Base-by-base conservation (phyloP, 139 green algal species). In the Volvox africanus region DNA sequence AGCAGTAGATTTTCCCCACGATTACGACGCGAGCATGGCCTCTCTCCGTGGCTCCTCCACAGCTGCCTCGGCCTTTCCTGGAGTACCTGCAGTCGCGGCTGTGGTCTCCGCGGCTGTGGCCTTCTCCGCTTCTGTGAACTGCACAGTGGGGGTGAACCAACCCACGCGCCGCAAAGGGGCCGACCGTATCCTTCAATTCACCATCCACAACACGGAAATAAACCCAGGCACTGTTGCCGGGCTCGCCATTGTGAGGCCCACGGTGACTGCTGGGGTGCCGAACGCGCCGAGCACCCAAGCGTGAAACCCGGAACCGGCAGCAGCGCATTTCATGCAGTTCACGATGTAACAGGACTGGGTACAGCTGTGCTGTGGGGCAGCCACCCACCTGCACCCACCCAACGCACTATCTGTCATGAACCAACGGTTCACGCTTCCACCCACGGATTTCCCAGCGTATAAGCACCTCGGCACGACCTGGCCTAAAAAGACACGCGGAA, bases 51-150 rank as follows among this genome's bases (percentile, higher is more conserved):
- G 73, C 69, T 86, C 78, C 77, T 86, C 87, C 80, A 67, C 80
- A 21, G 78, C 37, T 50, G 82, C 44, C 30, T 76, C 84, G 37
- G 55, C 61, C 19, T 62, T n/a, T 28, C 67, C 28, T 35, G 65
- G 21, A 73, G 65, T 28, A 73, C 30, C 44, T 21, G 28, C 87
- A 18, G 32, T 61, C 20, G 65, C 75, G n/a, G 55, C 73, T 21
- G 50, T 55, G 24, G 50, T 44, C 24, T 44, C 67, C 50, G 62
- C 36, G 18, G 35, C 78, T 9, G 30, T 55, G 9, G 81, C 81
- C 30, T 61, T 30, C 81, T 87, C 81, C 1, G n/a, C 81, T 14
- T 89, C 83, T 35, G 83, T 68, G 1, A 89, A 37, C 83, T 89
- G 82, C 61, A 36, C 12, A 12, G 65, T 55, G 9, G 44, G 44